Evolutionary conservation across 306 rosid genomes (phyloP).

Genomic region (Potentilla sterilis): DNA sequence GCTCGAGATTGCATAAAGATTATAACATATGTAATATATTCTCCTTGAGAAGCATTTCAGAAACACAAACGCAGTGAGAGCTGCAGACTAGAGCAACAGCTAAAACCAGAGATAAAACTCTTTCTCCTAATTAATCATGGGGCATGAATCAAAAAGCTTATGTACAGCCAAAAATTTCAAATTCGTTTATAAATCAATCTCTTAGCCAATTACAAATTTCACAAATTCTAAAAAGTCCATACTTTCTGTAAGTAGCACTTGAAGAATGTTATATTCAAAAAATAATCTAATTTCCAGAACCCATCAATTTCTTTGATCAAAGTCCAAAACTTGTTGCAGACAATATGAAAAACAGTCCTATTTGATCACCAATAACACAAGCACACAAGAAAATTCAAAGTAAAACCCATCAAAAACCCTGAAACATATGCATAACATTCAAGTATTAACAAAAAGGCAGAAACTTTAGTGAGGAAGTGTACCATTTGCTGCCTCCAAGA

Average conservation of each 20-base stretch:
- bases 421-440: neutral
- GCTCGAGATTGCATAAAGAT: slow-evolving; percentile 7
- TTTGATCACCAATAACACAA: neutral
- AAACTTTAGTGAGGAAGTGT: slow-evolving; percentile 14
- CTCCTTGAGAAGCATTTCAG: neutral
- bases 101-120: slow-evolving; percentile 1
- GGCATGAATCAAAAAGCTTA: neutral
- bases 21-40: neutral
- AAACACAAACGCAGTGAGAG: neutral
- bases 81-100: slow-evolving; percentile 3
- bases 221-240: neutral
- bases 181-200: neutral
- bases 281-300: slow-evolving; percentile 2
- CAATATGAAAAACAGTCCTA: neutral
- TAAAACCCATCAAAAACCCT: slow-evolving; percentile 7
- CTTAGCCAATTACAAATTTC: neutral
- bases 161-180: neutral
- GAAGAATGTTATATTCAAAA: neutral
- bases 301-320: slow-evolving; percentile 2
- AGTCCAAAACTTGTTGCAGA: slow-evolving; percentile 20
- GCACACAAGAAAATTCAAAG: slow-evolving; percentile 2
- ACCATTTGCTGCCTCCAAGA: slow-evolving; percentile 40
- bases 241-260: neutral
- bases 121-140: neutral
- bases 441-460: neutral